Evolutionary conservation across 1,139 yeast genomes (phyloP), one percentile per base, ranked within the genome.

Genomic region (Blastobotrys elegans): DNA sequence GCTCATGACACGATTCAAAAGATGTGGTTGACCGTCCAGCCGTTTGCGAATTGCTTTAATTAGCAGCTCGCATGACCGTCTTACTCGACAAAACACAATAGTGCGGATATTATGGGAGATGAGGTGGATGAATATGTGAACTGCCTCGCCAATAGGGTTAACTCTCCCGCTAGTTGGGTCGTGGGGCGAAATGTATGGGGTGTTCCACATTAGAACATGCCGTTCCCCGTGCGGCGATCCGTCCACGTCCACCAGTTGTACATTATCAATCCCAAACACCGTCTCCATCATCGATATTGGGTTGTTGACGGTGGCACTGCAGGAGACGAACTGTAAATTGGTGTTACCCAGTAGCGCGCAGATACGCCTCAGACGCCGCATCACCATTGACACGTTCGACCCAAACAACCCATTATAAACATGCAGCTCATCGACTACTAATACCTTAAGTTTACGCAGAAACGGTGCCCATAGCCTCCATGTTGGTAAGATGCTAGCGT

Each of bases 381-480:
- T 79, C 0, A 92, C 82, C 50, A 84, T 73, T 2, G 95, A 84
- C 0, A 92, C 97, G 67, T 92, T 90, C 0, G 95, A 79, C 0
- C 99, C 99, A 70, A 92, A 92, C 0, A 88, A 72, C 0, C 97
- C 97, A 53, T 80, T 82, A 64, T 92, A 94, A 38, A 84, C 82
- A 63, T 92, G 99, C 44, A 94, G 69, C 63, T 92, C 74, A 66
- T 92, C 99, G 53, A 92, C 80, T 0, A 92, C 95, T 2, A 92
- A 83, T 57, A 75, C 84, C 59, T 76, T 78, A 54, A 92, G 67
- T 45, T 79, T 75, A 18, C 70, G 61, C 6, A 92, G 67, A 60
- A 90, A 87, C 34, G 76, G 72, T 31, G 75, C 69, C 97, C 98
- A 92, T 5, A 36, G 41, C 10, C 50, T 51, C 63, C 68, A 62